These are phyloP conservation scores for Talaromyces rugulosus DNA, from an alignment of 2,329 filamentous ascomycete genomes.

Conservation along the genomic window DNA sequence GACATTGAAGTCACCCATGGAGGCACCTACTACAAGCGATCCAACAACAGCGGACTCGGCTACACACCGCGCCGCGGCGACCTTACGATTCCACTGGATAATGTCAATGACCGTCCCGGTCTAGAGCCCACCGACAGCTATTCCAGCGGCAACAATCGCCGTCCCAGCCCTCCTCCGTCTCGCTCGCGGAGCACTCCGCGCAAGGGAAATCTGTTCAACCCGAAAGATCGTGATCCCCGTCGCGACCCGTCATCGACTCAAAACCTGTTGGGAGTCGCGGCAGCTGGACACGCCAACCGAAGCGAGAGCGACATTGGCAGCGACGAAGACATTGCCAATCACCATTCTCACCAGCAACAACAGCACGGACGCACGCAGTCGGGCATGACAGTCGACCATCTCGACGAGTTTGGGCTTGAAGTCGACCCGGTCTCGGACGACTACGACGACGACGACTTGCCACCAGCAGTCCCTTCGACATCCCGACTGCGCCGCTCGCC, in stretches of 20 bases:
- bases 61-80: conserved; percentile 65
- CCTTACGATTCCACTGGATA: conserved; percentile 54
- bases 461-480: conserved; percentile 47
- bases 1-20: conserved; percentile 78
- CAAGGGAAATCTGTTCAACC: conserved; percentile 49
- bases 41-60: conserved; percentile 66
- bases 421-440: conserved; percentile 44
- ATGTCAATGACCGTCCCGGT: conserved; percentile 39
- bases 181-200: conserved; percentile 40
- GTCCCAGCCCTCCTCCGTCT: conserved; percentile 42
- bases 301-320: conserved; percentile 42
- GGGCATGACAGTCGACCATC: conserved; percentile 18
- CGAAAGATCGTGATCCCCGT: conserved; percentile 42
- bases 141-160: conserved; percentile 55
- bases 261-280: conserved; percentile 45
- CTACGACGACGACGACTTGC: conserved; percentile 46
- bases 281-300: conserved; percentile 28
- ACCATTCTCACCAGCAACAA: conserved; percentile 26
- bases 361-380: conserved; percentile 38
- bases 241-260: conserved; percentile 42
- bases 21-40: conserved; percentile 75
- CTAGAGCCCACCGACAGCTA: conserved; percentile 41
- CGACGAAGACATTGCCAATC: conserved; percentile 49
- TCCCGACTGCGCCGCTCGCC: conserved; percentile 33
- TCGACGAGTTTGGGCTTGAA: conserved; percentile 37